These are phyloP conservation scores for Leccinum aurantiacum DNA, from an alignment of 768 basidiomycete genomes.

Conservation along the genomic window DNA sequence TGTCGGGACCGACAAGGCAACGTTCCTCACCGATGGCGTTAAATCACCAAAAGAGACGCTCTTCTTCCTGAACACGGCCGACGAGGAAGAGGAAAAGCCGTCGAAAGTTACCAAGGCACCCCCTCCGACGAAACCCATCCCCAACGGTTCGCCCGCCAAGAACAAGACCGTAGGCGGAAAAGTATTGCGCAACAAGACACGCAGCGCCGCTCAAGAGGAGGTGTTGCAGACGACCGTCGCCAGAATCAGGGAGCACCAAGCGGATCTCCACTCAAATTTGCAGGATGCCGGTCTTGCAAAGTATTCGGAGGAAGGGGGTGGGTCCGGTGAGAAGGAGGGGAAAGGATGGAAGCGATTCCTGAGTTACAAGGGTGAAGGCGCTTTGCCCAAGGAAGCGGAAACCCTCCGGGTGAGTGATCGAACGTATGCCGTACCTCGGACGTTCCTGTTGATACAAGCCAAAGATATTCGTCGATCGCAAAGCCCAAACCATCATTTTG, in stretches of 20 bases:
- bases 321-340: constrained; percentile 74
- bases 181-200: constrained; percentile 86
- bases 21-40: constrained; percentile 79
- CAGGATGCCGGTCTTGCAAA: constrained; percentile 80
- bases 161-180: constrained; percentile 79
- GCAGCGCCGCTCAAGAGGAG: constrained; percentile 84
- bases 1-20: constrained; percentile 62
- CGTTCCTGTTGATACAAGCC: constrained; percentile 10
- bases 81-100: constrained; percentile 52
- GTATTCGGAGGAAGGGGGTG: constrained; percentile 81
- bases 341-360: constrained; percentile 96
- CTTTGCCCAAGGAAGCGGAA: constrained; percentile 82
- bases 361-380: constrained; percentile 94
- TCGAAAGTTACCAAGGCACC: constrained; percentile 56
- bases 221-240: constrained; percentile 74
- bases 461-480: constrained; percentile 90
- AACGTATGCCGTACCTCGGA: neutral
- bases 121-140: constrained; percentile 48
- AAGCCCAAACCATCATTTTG: constrained; percentile 83
- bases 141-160: constrained; percentile 69
- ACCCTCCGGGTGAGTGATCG: constrained; percentile 62
- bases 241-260: constrained; percentile 85
- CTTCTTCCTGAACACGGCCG: constrained; percentile 74
- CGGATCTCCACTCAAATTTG: constrained; percentile 70
- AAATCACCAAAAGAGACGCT: constrained; percentile 85